phyloP scores from a whole-genome alignment of 345 rosid genomes.

The Citrus cavaleriei region DNA sequence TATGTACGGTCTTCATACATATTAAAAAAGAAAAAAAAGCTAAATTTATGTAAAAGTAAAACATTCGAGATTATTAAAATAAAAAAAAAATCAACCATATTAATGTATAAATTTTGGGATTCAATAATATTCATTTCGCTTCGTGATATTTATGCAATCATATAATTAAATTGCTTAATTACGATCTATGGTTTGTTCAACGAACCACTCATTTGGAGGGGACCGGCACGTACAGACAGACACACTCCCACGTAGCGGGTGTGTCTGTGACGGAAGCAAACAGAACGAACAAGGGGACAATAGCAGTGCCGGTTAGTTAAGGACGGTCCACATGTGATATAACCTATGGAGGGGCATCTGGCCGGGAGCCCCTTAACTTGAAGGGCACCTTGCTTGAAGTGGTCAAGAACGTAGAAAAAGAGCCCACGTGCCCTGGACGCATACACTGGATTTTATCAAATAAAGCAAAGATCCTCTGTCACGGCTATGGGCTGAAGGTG shows the following conservation, averaged over 20 bases:
- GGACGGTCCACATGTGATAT: neutral
- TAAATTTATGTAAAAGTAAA: no score
- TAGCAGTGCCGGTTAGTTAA: neutral
- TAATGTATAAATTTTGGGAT: neutral
- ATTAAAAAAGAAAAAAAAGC: no score
- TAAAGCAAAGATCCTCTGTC: neutral
- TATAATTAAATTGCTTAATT: no score
- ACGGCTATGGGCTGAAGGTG: neutral
- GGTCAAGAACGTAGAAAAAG: neutral
- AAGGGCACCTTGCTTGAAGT: neutral
- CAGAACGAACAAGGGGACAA: neutral
- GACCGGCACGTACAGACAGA: no score
- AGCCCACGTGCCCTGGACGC: neutral
- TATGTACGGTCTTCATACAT: no score
- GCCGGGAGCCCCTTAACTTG: no score
- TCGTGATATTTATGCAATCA: no score
- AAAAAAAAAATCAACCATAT: no score
- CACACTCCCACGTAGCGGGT: neutral
- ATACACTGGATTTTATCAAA: neutral
- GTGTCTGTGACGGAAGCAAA: neutral
- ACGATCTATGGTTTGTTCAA: neutral
- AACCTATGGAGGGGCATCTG: neutral
- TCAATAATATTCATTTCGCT: neutral
- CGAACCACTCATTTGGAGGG: neutral
- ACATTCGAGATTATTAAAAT: no score